Conservation (phyloP, 164 flowering plant species). For the Cinnamomum chago region DNA sequence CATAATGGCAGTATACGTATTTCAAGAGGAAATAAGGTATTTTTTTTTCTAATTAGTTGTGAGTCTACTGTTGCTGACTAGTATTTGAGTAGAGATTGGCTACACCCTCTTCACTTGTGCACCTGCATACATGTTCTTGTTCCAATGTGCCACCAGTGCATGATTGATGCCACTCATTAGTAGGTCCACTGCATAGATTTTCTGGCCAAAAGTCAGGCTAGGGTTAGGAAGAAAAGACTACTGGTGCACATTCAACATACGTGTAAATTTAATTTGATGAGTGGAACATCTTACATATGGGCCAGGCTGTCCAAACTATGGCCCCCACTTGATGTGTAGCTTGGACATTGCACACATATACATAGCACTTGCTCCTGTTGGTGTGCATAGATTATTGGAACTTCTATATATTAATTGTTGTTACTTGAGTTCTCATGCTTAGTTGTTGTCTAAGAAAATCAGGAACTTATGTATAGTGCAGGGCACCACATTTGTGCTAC, state of each 20-base stretch:
- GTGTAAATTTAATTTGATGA: neutral
- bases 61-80: neutral
- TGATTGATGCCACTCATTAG: neutral
- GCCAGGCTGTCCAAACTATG: neutral
- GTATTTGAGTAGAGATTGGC: neutral
- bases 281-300: neutral
- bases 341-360: no score
- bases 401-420: neutral
- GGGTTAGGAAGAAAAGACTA: neutral
- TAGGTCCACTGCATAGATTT: neutral
- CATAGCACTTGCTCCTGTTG: no score
- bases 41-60: neutral
- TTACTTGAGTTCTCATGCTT: neutral
- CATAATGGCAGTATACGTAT: conserved; percentile 81
- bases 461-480: conserved; percentile 63
- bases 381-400: neutral
- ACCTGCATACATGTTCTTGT: neutral
- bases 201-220: neutral
- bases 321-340: neutral
- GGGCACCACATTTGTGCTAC: conserved; percentile 98
- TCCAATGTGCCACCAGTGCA: neutral
- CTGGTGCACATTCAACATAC: neutral
- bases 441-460: conserved; percentile 19
- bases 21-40: conserved; percentile 94
- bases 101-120: neutral